phyloP scores from a whole-genome alignment of 345 rosid species.

The Eucalyptus marginata region DNA sequence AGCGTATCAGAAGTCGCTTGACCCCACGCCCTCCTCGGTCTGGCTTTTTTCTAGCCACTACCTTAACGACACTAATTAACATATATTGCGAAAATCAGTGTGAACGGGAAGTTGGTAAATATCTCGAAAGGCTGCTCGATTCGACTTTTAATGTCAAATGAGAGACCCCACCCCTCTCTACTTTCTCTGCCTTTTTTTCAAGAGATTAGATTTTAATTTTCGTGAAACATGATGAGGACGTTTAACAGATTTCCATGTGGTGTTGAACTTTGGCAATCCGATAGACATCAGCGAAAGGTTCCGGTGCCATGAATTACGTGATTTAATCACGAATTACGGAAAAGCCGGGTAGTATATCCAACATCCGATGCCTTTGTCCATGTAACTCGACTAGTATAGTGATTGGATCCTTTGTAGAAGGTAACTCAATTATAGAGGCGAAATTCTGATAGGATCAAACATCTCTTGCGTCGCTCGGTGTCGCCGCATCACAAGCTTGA shows the following conservation, averaged over 20 bases:
- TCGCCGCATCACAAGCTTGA: background rate
- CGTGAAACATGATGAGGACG: background rate
- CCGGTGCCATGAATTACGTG: background rate
- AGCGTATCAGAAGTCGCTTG: background rate
- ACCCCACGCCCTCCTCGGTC: background rate
- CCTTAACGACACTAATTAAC: background rate
- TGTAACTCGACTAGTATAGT: background rate
- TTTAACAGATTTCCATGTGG: background rate
- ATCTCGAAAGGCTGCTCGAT: background rate
- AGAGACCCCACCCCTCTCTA: background rate
- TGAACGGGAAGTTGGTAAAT: background rate
- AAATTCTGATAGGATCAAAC: background rate
- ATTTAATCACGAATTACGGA: background rate
- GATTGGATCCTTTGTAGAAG: background rate
- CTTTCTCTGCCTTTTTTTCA: background rate
- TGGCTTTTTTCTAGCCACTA: background rate
- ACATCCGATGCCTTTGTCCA: background rate
- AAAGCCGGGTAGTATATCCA: background rate
- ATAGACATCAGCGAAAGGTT: background rate
- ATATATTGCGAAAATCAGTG: background rate
- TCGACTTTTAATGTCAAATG: background rate
- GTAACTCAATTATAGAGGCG: background rate
- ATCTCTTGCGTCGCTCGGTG: background rate
- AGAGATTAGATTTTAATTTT: too few relatives aligned
- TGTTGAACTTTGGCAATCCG: background rate